Evolutionary conservation across 2,329 filamentous ascomycete species (phyloP), one percentile per base, ranked within the genome.

Genomic region (Ustilaginoidea virens): DNA sequence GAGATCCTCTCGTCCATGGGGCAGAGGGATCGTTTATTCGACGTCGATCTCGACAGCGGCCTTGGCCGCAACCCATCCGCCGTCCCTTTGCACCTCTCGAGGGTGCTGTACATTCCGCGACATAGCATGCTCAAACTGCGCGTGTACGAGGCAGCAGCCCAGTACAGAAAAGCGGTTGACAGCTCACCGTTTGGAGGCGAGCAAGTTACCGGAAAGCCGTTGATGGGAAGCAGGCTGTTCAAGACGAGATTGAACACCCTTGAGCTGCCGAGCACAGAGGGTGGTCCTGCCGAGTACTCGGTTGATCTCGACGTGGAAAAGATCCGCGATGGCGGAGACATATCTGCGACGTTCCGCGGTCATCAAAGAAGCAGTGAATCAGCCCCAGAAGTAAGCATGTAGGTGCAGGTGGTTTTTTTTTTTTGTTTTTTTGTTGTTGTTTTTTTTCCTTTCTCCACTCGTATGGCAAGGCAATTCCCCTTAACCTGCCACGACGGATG

Each of bases 221-320:
- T 32, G 20, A 33, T 31, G 24, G 32, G 32, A 5, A 30, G 28
- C 15, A 23, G 32, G n/a, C 22, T 30, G 10, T 34, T 28, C 29
- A 31, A 23, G 25, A 31, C 32, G 12, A 25, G 28, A 25, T 7
- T 34, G 7, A 25, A 27, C 12, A 31, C 28, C 13, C 24, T 34
- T 21, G 15, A 27, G 7, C 12, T n/a, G n/a, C n/a, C n/a, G n/a
- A n/a, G n/a, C n/a, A n/a, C n/a, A n/a, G n/a, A n/a, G n/a, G n/a
- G n/a, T n/a, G n/a, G n/a, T n/a, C n/a, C n/a, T n/a, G n/a, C n/a
- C n/a, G n/a, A n/a, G 21, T 26, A 33, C 7, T 19, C 20, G 12
- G 15, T 30, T 17, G 5, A 19, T 17, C 23, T 30, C 7, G 25
- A 27, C 12, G 19, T 23, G n/a, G 27, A 30, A 3, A 27, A 27